Conservation (phyloP, 129 eudicot genomes). For the Gnaphalium uliginosum region DNA sequence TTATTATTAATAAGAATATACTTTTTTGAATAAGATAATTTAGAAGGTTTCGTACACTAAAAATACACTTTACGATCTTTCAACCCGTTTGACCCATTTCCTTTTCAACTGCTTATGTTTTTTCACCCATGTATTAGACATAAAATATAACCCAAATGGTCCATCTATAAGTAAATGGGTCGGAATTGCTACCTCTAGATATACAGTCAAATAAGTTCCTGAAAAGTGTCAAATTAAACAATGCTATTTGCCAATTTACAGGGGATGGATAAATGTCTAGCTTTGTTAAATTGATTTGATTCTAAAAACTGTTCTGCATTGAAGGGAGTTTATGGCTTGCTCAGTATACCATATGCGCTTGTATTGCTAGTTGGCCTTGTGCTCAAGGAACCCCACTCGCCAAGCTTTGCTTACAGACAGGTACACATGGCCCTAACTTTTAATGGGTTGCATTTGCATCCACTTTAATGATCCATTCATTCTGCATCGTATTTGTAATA, state of each 20-base stretch:
- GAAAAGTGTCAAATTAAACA: background rate
- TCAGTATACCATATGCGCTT: slow-evolving; percentile 70
- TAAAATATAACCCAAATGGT: background rate
- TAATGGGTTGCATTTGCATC: background rate
- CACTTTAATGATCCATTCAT: background rate
- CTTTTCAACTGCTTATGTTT: too few species aligned
- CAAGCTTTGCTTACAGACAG: slow-evolving; percentile 67
- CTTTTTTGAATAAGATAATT: background rate
- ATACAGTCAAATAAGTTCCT: background rate
- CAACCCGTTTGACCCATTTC: background rate
- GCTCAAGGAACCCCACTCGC: slow-evolving; percentile 69
- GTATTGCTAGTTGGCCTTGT: slow-evolving; percentile 67
- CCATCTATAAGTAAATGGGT: background rate
- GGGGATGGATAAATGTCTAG: background rate
- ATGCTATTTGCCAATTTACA: background rate
- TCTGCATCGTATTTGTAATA: slow-evolving; percentile 17
- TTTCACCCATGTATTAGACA: background rate
- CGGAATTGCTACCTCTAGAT: background rate
- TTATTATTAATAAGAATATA: background rate
- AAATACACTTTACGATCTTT: background rate
- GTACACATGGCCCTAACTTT: slow-evolving; percentile 37
- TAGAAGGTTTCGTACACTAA: background rate
- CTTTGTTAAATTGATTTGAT: background rate
- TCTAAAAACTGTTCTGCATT: slow-evolving; percentile 2
- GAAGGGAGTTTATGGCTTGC: slow-evolving; percentile 88